These are phyloP conservation scores for Ophiostoma ulmi DNA, from an alignment of 2,329 filamentous ascomycete genomes.

Conservation along the genomic window DNA sequence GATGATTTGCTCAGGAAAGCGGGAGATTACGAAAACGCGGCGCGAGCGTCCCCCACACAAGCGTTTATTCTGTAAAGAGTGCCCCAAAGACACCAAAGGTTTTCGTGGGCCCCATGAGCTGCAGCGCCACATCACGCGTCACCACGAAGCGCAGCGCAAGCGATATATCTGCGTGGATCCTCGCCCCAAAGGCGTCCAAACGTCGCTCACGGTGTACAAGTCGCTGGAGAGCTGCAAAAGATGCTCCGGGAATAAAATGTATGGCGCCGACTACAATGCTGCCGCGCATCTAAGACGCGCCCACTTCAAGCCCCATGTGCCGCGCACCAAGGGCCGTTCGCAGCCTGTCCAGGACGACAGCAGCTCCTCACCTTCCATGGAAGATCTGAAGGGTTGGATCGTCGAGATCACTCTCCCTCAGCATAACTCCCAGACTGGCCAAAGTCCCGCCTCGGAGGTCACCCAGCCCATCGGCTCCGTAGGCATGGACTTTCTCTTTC, in stretches of 20 bases:
- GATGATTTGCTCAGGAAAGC: conserved; percentile 35
- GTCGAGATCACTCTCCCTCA: background rate
- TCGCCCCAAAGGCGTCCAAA: conserved; percentile 35
- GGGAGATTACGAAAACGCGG: conserved; percentile 40
- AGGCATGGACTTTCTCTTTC: background rate
- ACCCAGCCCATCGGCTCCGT: background rate
- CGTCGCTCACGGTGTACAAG: conserved; percentile 48
- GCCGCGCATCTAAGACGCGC: conserved; percentile 82
- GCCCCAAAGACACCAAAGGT: conserved; percentile 66
- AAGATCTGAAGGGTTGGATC: background rate
- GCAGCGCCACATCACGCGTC: conserved; percentile 58
- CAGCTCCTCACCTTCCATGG: background rate
- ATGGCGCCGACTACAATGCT: conserved; percentile 91
- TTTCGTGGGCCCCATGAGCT: conserved; percentile 86
- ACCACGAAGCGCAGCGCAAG: conserved; percentile 56
- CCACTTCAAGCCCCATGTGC: conserved; percentile 61
- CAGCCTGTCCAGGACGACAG: background rate
- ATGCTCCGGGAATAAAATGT: conserved; percentile 70
- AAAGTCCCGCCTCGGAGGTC: background rate
- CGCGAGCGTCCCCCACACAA: conserved; percentile 62
- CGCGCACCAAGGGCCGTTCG: background rate
- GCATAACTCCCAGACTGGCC: background rate
- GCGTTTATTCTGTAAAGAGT: conserved; percentile 66
- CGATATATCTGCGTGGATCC: conserved; percentile 58
- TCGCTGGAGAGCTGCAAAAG: conserved; percentile 79